Conservation (phyloP, 2,329 filamentous ascomycete species). For the Trichoderma brevicompactum region DNA sequence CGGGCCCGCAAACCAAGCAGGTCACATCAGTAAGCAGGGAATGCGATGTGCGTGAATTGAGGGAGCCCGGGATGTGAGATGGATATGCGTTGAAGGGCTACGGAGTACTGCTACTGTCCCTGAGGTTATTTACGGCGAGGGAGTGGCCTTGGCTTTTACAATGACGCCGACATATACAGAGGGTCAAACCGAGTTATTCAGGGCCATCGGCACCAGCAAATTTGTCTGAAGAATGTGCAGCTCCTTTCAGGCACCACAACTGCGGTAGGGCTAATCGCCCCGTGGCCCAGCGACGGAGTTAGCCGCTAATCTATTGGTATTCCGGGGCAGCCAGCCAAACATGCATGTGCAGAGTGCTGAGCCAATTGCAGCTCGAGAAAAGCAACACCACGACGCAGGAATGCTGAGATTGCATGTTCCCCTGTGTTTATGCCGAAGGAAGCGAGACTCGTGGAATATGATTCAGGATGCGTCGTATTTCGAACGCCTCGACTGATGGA, state of each 20-base stretch:
- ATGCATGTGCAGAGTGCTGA: conserved; percentile 20
- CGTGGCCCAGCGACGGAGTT: neutral
- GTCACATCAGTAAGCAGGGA: conserved; percentile 6
- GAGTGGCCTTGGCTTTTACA: no score
- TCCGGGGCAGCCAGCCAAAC: conserved; percentile 12
- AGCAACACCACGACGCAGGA: conserved; percentile 6
- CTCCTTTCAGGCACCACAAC: no score
- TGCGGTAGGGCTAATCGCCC: no score
- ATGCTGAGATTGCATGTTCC: conserved; percentile 18
- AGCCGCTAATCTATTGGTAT: conserved; percentile 11
- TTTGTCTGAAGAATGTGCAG: no score
- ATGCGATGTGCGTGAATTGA: neutral
- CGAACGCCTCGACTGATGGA: neutral
- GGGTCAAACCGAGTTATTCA: no score
- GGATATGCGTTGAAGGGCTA: no score
- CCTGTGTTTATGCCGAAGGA: conserved; percentile 8
- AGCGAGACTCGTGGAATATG: conserved; percentile 1
- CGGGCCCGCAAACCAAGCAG: neutral
- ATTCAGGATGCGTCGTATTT: neutral
- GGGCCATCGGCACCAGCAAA: no score
- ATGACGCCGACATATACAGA: no score
- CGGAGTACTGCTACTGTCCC: no score
- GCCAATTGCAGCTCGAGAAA: conserved; percentile 16
- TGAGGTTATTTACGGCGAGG: no score
- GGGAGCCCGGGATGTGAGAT: no score